Base-by-base conservation (phyloP, 768 basidiomycete genomes). In the Strobilomyces echinocephalus region DNA sequence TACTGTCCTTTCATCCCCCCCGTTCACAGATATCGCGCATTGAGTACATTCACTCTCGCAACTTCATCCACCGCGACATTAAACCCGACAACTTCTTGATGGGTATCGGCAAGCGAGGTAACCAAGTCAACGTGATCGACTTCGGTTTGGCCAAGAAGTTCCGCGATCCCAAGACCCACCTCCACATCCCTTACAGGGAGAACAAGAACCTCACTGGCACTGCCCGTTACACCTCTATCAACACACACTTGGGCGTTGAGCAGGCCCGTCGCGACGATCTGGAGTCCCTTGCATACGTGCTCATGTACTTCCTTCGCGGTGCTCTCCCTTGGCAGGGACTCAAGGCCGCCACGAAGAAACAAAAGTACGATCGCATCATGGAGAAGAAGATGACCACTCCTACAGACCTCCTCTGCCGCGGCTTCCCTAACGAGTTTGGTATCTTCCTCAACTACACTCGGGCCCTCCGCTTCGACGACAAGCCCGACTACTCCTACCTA, bases 341-440 rank as follows among this genome's bases (percentile, higher is more conserved):
- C 69, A 99, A 99, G 78, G 97, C 97, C 55, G 95, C 95, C 38
- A 99, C 97, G 55, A 99, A 99, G 91, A 99, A 99, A 84, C 97
- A 99, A 81, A 99, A 99, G 78, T 98, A 98, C 73, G 97, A 98
- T 74, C 88, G 97, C 56, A 99, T 99, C 77, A 99, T 99, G 97
- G 97, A 99, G 77, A 99, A 99, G 84, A 99, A 99, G 84, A 98
- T 99, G 94, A 97, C 97, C 35, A 97, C 94, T 0, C 91, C 94
- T 14, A 95, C 91, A 47, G 94, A 98, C 70, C 79, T 95, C 54
- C 84, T 99, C 28, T 98, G 95, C 78, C 94, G 95, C 61, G 94
- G 92, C n/a, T 98, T 97, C 83, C 95, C 97, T 57, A 95, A 94
- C 77, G 97, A 99, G 76, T 97, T 98, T 60, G 95, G 94, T 39